These are phyloP conservation scores for Lichtheimia corymbifera DNA, from an alignment of 371 early-diverging fungal genomes.

Conservation along the genomic window DNA sequence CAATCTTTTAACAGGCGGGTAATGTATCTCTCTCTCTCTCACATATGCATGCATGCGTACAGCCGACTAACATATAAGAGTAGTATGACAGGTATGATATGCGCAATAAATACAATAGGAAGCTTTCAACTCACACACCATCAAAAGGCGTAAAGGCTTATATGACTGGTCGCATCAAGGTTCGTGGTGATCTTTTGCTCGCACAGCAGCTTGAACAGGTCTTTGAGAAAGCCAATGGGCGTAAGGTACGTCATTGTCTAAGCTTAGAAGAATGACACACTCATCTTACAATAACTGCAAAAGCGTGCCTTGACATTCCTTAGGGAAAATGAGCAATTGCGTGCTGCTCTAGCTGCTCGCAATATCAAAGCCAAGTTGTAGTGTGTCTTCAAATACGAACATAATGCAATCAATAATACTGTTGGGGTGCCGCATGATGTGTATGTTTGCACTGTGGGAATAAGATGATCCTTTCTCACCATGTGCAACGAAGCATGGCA, in stretches of 20 bases:
- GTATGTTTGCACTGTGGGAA: not conserved
- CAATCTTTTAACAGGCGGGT: constrained; percentile 51
- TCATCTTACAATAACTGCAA: not conserved
- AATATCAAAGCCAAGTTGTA: constrained; percentile 11
- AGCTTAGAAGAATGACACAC: not conserved
- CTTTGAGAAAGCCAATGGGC: constrained; percentile 44
- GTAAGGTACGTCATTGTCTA: constrained; percentile 28
- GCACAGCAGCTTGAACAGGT: constrained; percentile 48
- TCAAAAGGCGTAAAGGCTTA: constrained; percentile 27
- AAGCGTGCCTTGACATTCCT: constrained; percentile 42
- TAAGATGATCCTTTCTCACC: too few species aligned
- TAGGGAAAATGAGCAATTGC: constrained; percentile 30
- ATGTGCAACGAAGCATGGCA: not conserved
- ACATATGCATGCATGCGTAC: not conserved
- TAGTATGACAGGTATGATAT: constrained; percentile 40
- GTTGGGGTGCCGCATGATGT: not conserved
- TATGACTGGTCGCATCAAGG: constrained; percentile 43
- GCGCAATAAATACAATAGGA: too few species aligned
- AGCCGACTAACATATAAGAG: too few species aligned
- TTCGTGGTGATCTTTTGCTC: constrained; percentile 47
- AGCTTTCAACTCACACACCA: too few species aligned
- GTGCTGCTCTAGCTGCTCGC: not conserved
- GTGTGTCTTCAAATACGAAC: not conserved
- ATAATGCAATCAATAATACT: not conserved
- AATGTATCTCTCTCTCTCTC: not conserved